Conservation (phyloP, 2,329 filamentous ascomycete species). For the Fragosphaeria purpurea region DNA sequence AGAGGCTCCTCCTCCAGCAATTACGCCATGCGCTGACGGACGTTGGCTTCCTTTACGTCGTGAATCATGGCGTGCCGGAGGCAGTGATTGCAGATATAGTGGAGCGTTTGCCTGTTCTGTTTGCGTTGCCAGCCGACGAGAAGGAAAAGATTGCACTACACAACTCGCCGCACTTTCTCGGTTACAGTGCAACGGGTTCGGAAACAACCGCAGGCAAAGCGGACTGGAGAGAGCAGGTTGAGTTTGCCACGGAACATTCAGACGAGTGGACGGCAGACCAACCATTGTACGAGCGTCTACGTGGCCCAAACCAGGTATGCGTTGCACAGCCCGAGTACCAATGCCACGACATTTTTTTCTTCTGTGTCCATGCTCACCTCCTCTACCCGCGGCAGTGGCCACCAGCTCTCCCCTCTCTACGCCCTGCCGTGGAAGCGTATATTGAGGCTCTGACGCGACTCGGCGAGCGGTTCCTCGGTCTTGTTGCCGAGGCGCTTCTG, state of each 20-base stretch:
- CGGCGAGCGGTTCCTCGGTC: conserved; percentile 42
- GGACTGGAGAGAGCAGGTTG: conserved; percentile 49
- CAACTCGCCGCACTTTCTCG: conserved; percentile 51
- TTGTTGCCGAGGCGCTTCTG: conserved; percentile 45
- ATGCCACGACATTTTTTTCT: not conserved
- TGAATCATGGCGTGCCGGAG: conserved; percentile 35
- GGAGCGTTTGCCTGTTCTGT: conserved; percentile 31
- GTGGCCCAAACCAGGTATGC: conserved; percentile 34
- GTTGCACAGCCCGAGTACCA: too few relatives aligned
- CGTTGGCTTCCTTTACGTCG: conserved; percentile 44
- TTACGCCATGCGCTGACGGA: conserved; percentile 34
- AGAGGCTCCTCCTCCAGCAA: conserved; percentile 27
- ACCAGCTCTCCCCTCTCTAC: conserved; percentile 15
- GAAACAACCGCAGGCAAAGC: conserved; percentile 43
- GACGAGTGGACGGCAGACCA: conserved; percentile 20
- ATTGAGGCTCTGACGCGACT: conserved; percentile 39
- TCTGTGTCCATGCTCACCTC: not conserved
- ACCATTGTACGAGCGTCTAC: conserved; percentile 32
- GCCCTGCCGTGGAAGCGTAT: conserved; percentile 34
- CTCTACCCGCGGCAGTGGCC: not conserved
- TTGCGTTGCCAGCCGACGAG: conserved; percentile 25
- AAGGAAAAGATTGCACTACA: conserved; percentile 33
- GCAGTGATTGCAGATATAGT: conserved; percentile 27
- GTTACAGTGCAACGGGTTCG: conserved; percentile 44
- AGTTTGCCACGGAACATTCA: conserved; percentile 46